Evolutionary conservation across 2,329 filamentous ascomycete genomes (phyloP), one percentile per base, ranked within the genome.

Genomic region (Diplocarpon rosae): DNA sequence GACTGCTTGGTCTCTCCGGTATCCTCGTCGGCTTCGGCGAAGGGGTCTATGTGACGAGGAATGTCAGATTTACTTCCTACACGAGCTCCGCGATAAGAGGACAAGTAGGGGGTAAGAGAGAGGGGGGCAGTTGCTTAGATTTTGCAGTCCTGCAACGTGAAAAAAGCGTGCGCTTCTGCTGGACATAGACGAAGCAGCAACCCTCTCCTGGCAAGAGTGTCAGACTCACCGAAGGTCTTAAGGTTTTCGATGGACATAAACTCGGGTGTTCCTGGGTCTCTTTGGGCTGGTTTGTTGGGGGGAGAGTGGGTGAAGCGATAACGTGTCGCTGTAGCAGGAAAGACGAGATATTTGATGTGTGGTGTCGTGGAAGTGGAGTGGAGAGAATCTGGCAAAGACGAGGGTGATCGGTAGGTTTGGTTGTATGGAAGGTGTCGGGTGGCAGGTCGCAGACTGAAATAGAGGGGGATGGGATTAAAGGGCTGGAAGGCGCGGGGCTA

Each of bases 21-120:
- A 70, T 94, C 89, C 83, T 95, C 90, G 86, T 95, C 92, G 80
- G 89, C 92, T 86, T 96, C 92, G 83, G 92, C 92, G 87, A 98
- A 98, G 84, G 92, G 92, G 83, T 98, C 92, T 95, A 65, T 60
- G 40, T 36, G 10, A 45, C 45, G 42, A 46, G 40, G 36, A 46
- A 37, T 45, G 48, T 57, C 54, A 52, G 56, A 50, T 38, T 42
- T 28, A 24, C 20, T n/a, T 24, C 15, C 11, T 35, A 35, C 47
- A 35, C 45, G 27, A 31, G 12, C 20, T 47, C n/a, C n/a, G 42
- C 37, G 48, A 51, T 51, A 50, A 52, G 37, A n/a, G 32, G 42
- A 43, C 16, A 42, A 32, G 29, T 42, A 13, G 34, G 16, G 27
- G 24, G 2, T 32, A n/a, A 37, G 12, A 31, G 13, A 36, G 37